Evolutionary conservation across 164 flowering plant species (phyloP).

Genomic region (Protea cynaroides): DNA sequence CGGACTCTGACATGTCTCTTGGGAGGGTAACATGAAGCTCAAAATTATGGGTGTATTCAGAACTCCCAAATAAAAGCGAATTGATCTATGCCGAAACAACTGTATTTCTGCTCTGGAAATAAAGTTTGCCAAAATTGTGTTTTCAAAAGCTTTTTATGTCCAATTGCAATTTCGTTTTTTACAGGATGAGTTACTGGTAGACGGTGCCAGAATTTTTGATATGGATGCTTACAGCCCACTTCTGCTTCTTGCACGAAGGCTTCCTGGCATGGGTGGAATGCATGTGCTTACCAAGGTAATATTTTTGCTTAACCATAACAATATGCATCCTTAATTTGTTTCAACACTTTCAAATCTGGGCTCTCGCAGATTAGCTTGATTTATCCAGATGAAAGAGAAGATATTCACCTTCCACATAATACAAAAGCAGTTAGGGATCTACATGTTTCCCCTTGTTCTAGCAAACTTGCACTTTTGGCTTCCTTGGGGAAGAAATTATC

Average conservation of each 20-base stretch:
- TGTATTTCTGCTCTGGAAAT: too few relatives aligned
- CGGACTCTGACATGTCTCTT: too few relatives aligned
- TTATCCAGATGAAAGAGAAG: constrained; percentile 59
- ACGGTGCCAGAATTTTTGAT: constrained; percentile 79
- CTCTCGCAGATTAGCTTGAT: constrained; percentile 62
- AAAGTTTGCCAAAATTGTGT: too few relatives aligned
- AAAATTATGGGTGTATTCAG: too few relatives aligned
- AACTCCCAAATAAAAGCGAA: too few relatives aligned
- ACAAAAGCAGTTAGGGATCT: constrained; percentile 64
- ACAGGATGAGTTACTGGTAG: constrained; percentile 53
- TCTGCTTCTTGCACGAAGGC: constrained; percentile 52
- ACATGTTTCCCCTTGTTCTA: constrained; percentile 39
- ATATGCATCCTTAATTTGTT: too few relatives aligned
- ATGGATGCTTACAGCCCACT: constrained; percentile 45
- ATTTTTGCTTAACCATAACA: neutral
- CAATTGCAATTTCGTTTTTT: too few relatives aligned
- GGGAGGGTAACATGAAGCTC: too few relatives aligned
- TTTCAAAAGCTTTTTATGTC: too few relatives aligned
- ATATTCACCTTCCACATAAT: constrained; percentile 49
- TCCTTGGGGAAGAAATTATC: constrained; percentile 74
- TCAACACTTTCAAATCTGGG: neutral
- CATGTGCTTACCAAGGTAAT: constrained; percentile 69
- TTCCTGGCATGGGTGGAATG: constrained; percentile 40
- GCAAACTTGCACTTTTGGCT: constrained; percentile 57
- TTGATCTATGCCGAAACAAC: too few relatives aligned